Percentiles rank a stretch among this genome's conserved stretches.
Evolutionary conservation across 208 protist species (phyloP).

Genomic region (Entamoeba dispar): DNA sequence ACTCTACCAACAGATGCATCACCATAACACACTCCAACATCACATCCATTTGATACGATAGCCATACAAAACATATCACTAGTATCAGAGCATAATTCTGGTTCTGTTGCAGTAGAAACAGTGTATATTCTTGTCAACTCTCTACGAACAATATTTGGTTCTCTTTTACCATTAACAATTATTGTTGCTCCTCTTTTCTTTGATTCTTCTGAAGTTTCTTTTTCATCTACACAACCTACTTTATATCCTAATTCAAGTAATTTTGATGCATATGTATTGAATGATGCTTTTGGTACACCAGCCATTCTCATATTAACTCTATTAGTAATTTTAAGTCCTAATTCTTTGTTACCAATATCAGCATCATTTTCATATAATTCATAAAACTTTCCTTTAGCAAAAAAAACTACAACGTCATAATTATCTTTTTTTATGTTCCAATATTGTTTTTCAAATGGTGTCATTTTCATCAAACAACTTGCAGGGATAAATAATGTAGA

Average conservation of each 20-base stretch:
- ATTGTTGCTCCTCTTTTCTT: not conserved
- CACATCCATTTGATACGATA: not conserved
- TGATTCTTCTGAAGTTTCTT: not conserved
- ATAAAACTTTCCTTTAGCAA: slow-evolving; percentile 35
- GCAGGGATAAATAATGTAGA: slow-evolving; percentile 18
- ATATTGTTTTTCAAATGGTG: slow-evolving; percentile 29
- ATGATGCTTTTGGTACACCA: slow-evolving; percentile 65
- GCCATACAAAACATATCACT: not conserved
- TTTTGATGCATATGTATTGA: slow-evolving; percentile 56
- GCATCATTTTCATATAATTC: slow-evolving; percentile 28
- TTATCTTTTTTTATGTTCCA: slow-evolving; percentile 28
- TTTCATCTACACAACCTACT: slow-evolving; percentile 10
- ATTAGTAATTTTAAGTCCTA: slow-evolving; percentile 21
- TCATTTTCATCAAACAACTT: slow-evolving; percentile 3
- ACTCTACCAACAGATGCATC: not conserved
- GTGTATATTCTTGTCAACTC: slow-evolving; percentile 4
- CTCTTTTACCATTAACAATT: not conserved
- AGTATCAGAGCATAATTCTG: not conserved
- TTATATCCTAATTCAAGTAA: slow-evolving; percentile 69
- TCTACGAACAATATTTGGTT: not conserved
- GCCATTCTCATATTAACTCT: slow-evolving; percentile 50
- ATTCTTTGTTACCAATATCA: slow-evolving; percentile 1
- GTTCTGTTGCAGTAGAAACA: not conserved
- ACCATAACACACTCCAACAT: not conserved
- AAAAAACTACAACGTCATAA: slow-evolving; percentile 28